These are phyloP conservation scores for Calonectria montana DNA, from an alignment of 2,329 filamentous ascomycete genomes.

Conservation along the genomic window DNA sequence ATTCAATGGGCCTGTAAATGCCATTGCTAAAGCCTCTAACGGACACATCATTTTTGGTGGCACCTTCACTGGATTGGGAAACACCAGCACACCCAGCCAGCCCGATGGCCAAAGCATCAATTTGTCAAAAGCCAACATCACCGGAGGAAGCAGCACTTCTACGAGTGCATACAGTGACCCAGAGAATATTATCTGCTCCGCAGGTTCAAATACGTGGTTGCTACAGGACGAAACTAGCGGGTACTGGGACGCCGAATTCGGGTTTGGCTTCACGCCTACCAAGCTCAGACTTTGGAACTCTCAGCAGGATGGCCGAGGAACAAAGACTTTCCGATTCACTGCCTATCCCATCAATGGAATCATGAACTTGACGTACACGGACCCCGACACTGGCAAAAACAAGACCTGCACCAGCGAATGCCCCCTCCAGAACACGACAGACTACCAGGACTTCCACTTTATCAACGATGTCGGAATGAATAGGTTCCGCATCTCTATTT, in stretches of 20 bases:
- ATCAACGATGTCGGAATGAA: slow-evolving; percentile 91
- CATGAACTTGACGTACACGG: slow-evolving; percentile 93
- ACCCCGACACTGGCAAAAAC: slow-evolving; percentile 76
- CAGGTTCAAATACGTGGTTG: slow-evolving; percentile 77
- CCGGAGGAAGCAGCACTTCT: slow-evolving; percentile 71
- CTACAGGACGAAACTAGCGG: slow-evolving; percentile 80
- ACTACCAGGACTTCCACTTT: slow-evolving; percentile 91
- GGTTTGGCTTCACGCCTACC: slow-evolving; percentile 86
- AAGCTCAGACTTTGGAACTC: slow-evolving; percentile 92
- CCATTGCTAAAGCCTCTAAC: slow-evolving; percentile 83
- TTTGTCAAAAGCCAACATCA: slow-evolving; percentile 80
- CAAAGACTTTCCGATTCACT: slow-evolving; percentile 87
- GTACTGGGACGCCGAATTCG: slow-evolving; percentile 85
- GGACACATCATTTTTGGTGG: slow-evolving; percentile 94
- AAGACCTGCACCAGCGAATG: slow-evolving; percentile 83
- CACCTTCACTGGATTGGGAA: slow-evolving; percentile 87
- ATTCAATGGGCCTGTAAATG: slow-evolving; percentile 91
- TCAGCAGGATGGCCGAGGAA: slow-evolving; percentile 83
- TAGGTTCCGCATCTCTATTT: slow-evolving; percentile 85
- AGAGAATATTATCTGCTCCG: slow-evolving; percentile 82
- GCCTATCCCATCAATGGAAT: slow-evolving; percentile 90
- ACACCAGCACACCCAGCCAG: slow-evolving; percentile 74
- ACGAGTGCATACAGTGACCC: slow-evolving; percentile 78
- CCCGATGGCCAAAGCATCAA: slow-evolving; percentile 86
- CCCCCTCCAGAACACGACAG: slow-evolving; percentile 78